Conservation (phyloP, 768 basidiomycete genomes). For the Austroboletus eburneus region DNA sequence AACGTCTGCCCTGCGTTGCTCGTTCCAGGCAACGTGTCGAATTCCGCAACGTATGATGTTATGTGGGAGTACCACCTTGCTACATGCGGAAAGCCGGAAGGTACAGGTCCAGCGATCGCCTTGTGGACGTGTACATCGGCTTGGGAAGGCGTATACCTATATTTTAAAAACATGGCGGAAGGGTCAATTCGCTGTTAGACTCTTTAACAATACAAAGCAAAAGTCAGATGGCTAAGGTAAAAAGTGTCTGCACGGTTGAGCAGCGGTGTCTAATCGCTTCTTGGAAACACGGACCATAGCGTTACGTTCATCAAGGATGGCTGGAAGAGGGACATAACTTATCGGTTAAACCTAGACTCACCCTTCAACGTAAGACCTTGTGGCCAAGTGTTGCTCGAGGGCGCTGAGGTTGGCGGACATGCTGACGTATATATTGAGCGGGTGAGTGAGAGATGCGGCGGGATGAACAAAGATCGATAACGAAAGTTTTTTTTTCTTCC, state of each 20-base stretch:
- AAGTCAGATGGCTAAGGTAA: slow-evolving; percentile 71
- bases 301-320: slow-evolving; percentile 55
- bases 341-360: slow-evolving; percentile 41
- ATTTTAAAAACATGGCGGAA: slow-evolving; percentile 11
- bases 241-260: slow-evolving; percentile 65
- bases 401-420: slow-evolving; percentile 69
- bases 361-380: slow-evolving; percentile 91
- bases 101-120: slow-evolving; percentile 63
- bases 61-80: slow-evolving; percentile 96
- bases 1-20: slow-evolving; percentile 78
- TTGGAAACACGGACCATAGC: slow-evolving; percentile 99
- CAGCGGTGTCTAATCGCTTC: slow-evolving; percentile 92
- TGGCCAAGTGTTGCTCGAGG: slow-evolving; percentile 83
- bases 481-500: slow-evolving; percentile 16
- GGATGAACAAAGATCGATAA: slow-evolving; percentile 29
- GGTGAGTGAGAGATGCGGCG: slow-evolving; percentile 20
- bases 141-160: slow-evolving; percentile 89
- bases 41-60: slow-evolving; percentile 77
- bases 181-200: slow-evolving; percentile 6
- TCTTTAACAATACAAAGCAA: slow-evolving; percentile 3
- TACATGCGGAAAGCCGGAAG: slow-evolving; percentile 63
- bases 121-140: slow-evolving; percentile 93
- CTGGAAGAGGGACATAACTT: slow-evolving; percentile 7
- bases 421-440: slow-evolving; percentile 14
- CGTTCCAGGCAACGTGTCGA: slow-evolving; percentile 75